Evolutionary conservation across 495 filamentous ascomycete species (phyloP).

Genomic region (Hypoxylon fragiforme): DNA sequence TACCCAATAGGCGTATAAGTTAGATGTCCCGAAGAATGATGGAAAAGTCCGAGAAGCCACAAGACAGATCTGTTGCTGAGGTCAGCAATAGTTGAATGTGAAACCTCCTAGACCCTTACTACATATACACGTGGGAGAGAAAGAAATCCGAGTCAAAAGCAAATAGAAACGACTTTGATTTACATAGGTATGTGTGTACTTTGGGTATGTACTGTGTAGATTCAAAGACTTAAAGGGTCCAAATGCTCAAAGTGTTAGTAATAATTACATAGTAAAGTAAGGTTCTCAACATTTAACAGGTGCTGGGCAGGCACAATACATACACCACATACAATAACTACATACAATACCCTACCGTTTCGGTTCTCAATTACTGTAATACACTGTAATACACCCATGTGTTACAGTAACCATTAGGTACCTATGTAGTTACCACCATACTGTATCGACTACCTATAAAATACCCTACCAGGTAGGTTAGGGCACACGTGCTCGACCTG

Average conservation of each 20-base stretch:
- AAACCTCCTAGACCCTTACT: slow-evolving; percentile 23
- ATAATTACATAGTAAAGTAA: no score
- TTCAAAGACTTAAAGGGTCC: no score
- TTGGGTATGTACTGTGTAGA: no score
- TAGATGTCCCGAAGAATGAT: background rate
- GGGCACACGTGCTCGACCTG: background rate
- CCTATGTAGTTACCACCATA: background rate
- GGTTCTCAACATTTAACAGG: slow-evolving; percentile 20
- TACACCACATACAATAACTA: no score
- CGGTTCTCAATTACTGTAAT: no score
- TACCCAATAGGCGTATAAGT: no score
- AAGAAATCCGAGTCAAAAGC: background rate
- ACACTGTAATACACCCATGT: no score
- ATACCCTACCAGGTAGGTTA: background rate
- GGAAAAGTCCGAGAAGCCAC: slow-evolving; percentile 1
- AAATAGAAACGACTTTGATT: no score
- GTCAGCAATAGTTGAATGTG: slow-evolving; percentile 5
- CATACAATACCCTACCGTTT: no score
- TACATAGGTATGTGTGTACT: no score
- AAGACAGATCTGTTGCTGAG: slow-evolving; percentile 20
- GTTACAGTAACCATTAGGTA: background rate
- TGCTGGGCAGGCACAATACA: no score
- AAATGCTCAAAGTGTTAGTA: background rate
- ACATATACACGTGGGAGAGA: slow-evolving; percentile 3
- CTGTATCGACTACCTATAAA: no score